phyloP scores from a whole-genome alignment of 2,329 filamentous ascomycete species.

The Apiospora hydei region DNA sequence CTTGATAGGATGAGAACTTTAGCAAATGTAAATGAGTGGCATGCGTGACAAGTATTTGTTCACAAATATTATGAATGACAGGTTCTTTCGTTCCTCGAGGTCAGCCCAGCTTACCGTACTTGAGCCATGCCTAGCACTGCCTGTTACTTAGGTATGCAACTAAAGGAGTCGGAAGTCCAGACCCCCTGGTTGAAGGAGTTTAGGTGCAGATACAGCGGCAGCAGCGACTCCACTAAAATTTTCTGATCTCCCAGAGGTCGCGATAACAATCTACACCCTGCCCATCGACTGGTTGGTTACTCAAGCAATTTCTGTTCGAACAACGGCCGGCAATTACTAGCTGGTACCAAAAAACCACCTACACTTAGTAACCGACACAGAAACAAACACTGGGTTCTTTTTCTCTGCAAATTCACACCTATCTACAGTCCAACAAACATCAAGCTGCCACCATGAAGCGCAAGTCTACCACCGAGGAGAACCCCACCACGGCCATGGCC shows the following conservation, averaged over 20 bases:
- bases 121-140: background rate
- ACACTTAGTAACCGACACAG: too few species aligned
- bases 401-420: background rate
- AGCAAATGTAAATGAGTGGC: background rate
- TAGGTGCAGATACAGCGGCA: background rate
- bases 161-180: background rate
- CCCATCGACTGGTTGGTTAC: background rate
- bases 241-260: constrained; percentile 20
- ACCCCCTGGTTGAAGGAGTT: background rate
- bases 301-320: background rate
- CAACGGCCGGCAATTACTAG: background rate
- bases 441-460: constrained; percentile 33
- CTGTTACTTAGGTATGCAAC: background rate
- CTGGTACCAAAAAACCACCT: background rate
- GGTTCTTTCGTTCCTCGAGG: background rate
- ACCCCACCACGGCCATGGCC: constrained; percentile 28
- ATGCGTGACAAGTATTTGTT: background rate
- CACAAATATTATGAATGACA: background rate
- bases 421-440: constrained; percentile 11
- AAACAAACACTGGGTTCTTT: background rate
- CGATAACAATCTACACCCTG: constrained; percentile 9
- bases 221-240: constrained; percentile 19
- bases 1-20: too few species aligned
- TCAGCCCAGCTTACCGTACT: background rate
- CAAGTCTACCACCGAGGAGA: constrained; percentile 38